These are phyloP conservation scores for Aspergillus amoenus DNA, from an alignment of 2,329 filamentous ascomycete genomes.

Conservation along the genomic window DNA sequence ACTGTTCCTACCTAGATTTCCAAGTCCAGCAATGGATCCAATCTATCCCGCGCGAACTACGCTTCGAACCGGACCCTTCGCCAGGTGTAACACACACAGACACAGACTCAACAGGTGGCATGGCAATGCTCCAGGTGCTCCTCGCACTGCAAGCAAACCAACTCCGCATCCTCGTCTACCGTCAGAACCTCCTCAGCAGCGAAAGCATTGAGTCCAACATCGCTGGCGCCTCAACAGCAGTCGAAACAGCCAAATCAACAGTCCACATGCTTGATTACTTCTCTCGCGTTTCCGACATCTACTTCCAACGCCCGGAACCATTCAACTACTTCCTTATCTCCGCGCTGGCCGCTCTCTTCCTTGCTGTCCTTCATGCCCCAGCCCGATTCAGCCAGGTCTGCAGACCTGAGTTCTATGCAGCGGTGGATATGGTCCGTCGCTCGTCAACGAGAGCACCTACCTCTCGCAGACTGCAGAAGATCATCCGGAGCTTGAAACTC, in stretches of 20 bases:
- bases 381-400: slow-evolving; percentile 41
- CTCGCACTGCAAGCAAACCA: slow-evolving; percentile 50
- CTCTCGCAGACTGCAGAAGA: slow-evolving; percentile 59
- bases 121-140: slow-evolving; percentile 45
- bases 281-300: slow-evolving; percentile 38
- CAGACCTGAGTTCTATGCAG: slow-evolving; percentile 51
- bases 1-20: slow-evolving; percentile 42
- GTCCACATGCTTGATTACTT: slow-evolving; percentile 41
- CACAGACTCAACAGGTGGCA: slow-evolving; percentile 17
- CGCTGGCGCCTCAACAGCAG: slow-evolving; percentile 40
- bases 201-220: slow-evolving; percentile 39
- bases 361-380: slow-evolving; percentile 49
- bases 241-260: slow-evolving; percentile 41
- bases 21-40: slow-evolving; percentile 49
- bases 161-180: slow-evolving; percentile 46
- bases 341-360: slow-evolving; percentile 41
- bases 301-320: slow-evolving; percentile 39
- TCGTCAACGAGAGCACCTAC: slow-evolving; percentile 58
- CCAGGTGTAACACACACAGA: not conserved
- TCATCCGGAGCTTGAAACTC: slow-evolving; percentile 57
- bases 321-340: slow-evolving; percentile 47
- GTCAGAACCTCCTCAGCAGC: slow-evolving; percentile 43
- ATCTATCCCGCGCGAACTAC: slow-evolving; percentile 46
- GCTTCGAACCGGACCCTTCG: slow-evolving; percentile 37
- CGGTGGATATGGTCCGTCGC: slow-evolving; percentile 59